A percentile compares a stretch with the other conserved stretches of the same genome.
phyloP scores from a whole-genome alignment of 768 basidiomycete species.

The Mycena vitilis region DNA sequence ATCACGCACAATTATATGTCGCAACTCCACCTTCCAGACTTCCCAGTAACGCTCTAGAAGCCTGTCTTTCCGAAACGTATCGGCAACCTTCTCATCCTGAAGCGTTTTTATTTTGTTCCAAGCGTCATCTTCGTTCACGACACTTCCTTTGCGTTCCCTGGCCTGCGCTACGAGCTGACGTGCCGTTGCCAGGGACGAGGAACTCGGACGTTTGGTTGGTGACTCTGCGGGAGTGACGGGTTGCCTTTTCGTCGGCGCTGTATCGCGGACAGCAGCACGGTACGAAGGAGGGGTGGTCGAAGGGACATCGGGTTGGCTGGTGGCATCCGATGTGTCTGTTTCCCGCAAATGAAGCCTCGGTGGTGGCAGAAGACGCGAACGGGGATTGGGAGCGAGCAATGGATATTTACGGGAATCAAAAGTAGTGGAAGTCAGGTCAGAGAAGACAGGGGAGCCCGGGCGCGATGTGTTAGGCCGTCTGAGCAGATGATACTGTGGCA shows the following conservation, averaged over 20 bases:
- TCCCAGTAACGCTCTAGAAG: constrained; percentile 80
- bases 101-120: constrained; percentile 83
- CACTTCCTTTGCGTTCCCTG: constrained; percentile 58
- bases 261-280: constrained; percentile 52
- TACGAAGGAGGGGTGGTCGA: constrained; percentile 64
- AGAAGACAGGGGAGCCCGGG: constrained; percentile 10
- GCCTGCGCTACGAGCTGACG: constrained; percentile 45
- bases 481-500: constrained; percentile 29
- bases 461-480: constrained; percentile 18
- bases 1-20: constrained; percentile 78
- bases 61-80: constrained; percentile 70
- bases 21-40: constrained; percentile 76
- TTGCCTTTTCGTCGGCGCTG: constrained; percentile 26
- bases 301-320: constrained; percentile 49
- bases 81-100: constrained; percentile 78
- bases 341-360: constrained; percentile 23
- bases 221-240: constrained; percentile 32
- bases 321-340: constrained; percentile 37
- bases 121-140: constrained; percentile 77
- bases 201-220: constrained; percentile 15
- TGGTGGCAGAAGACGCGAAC: constrained; percentile 25
- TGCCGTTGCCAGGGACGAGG: constrained; percentile 40
- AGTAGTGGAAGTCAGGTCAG: constrained; percentile 20
- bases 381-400: constrained; percentile 24
- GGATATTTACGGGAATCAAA: constrained; percentile 25